Evolutionary conservation across 2,329 filamentous ascomycete genomes (phyloP).

Genomic region (Myriosclerotinia duriaeana): DNA sequence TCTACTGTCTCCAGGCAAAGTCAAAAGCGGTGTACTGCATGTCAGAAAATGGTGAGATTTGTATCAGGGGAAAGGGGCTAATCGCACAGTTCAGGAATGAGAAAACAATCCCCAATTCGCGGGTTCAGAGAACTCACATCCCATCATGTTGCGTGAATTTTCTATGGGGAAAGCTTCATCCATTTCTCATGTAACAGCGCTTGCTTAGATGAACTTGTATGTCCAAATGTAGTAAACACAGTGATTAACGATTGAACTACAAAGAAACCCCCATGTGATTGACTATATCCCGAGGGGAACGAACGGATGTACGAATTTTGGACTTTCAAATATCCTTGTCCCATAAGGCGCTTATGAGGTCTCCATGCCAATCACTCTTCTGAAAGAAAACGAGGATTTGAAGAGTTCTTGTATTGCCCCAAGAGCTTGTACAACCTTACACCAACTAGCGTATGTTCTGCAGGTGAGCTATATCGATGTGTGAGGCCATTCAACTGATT

Average conservation of each 20-base stretch:
- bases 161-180: neutral
- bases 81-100: neutral
- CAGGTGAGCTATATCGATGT: neutral
- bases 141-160: neutral
- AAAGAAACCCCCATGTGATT: neutral
- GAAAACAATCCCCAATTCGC: neutral
- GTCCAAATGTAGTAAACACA: neutral
- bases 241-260: neutral
- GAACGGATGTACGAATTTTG: no score
- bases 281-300: neutral
- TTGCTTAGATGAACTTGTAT: neutral
- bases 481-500: neutral
- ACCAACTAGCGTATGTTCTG: constrained; percentile 1
- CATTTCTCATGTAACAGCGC: neutral
- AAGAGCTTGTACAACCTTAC: neutral
- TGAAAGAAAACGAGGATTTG: neutral
- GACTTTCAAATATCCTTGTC: neutral
- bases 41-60: constrained; percentile 1
- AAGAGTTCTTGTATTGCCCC: neutral
- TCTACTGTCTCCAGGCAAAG: neutral
- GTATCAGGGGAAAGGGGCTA: neutral
- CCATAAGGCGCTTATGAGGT: neutral
- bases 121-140: neutral
- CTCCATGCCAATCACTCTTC: neutral
- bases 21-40: neutral